phyloP scores from a whole-genome alignment of 176 grass and related monocot species.

The Aegilops tauschii region DNA sequence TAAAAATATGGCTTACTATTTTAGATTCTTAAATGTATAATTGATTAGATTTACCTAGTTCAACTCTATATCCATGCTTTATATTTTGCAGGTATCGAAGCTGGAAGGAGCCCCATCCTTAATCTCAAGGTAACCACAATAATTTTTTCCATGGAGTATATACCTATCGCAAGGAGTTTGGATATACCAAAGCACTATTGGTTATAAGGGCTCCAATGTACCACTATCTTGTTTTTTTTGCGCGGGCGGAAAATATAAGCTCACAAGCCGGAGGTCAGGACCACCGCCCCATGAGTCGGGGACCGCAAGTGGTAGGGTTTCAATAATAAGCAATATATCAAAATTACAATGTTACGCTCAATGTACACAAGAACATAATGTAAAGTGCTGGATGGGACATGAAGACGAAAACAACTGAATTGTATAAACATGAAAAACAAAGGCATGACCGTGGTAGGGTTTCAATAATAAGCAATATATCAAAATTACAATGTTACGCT shows the following conservation, averaged over 20 bases:
- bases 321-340: too few relatives aligned
- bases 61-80: background rate
- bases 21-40: background rate
- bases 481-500: too few relatives aligned
- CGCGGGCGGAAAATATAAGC: background rate
- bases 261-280: background rate
- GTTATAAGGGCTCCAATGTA: background rate
- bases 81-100: constrained; percentile 15
- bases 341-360: too few relatives aligned
- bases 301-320: background rate
- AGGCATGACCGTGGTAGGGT: background rate
- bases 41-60: background rate
- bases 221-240: background rate
- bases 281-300: background rate
- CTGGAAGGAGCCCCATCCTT: background rate
- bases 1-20: background rate
- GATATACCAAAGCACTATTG: background rate
- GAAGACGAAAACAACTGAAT: too few relatives aligned
- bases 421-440: background rate
- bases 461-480: too few relatives aligned
- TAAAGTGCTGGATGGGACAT: too few relatives aligned
- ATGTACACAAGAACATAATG: too few relatives aligned
- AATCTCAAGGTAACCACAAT: constrained; percentile 20
- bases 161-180: background rate
- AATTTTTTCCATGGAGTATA: background rate